Conservation (phyloP, 768 basidiomycete genomes). For the Kwoniella pini region DNA sequence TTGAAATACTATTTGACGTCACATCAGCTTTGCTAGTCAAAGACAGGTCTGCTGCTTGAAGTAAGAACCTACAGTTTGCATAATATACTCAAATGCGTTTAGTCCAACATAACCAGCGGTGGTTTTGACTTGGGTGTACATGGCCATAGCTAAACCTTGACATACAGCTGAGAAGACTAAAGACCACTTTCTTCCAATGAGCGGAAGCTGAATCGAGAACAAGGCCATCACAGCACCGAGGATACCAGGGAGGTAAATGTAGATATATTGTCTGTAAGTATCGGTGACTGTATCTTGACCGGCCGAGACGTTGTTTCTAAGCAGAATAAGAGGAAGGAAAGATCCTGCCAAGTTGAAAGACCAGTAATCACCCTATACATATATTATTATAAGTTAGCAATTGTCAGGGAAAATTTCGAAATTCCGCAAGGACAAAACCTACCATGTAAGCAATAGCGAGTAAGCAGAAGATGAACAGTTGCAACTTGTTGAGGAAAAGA, state of each 20-base stretch:
- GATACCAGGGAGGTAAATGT: conserved; percentile 51
- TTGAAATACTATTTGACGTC: conserved; percentile 45
- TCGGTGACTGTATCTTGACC: conserved; percentile 43
- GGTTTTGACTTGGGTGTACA: conserved; percentile 50
- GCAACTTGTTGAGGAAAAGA: conserved; percentile 50
- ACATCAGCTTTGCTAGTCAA: no score
- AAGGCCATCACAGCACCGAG: conserved; percentile 47
- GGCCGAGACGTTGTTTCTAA: conserved; percentile 48
- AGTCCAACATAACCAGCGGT: conserved; percentile 50
- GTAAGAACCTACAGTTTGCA: conserved; percentile 45
- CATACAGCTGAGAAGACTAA: conserved; percentile 43
- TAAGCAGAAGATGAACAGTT: conserved; percentile 46
- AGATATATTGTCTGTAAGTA: conserved; percentile 54
- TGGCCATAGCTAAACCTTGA: conserved; percentile 50
- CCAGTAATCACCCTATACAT: conserved; percentile 43
- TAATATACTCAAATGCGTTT: conserved; percentile 51
- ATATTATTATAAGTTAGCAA: neutral
- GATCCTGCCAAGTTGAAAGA: conserved; percentile 54
- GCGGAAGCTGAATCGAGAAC: conserved; percentile 44
- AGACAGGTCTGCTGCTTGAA: neutral
- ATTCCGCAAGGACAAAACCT: no score
- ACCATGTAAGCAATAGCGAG: conserved; percentile 52
- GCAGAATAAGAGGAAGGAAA: conserved; percentile 54
- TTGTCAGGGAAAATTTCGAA: no score
- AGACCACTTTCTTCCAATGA: conserved; percentile 49